Percentiles rank a stretch among this genome's conserved stretches.
phyloP scores from a whole-genome alignment of 2,329 filamentous ascomycete species.

The Botrytis squamosa region DNA sequence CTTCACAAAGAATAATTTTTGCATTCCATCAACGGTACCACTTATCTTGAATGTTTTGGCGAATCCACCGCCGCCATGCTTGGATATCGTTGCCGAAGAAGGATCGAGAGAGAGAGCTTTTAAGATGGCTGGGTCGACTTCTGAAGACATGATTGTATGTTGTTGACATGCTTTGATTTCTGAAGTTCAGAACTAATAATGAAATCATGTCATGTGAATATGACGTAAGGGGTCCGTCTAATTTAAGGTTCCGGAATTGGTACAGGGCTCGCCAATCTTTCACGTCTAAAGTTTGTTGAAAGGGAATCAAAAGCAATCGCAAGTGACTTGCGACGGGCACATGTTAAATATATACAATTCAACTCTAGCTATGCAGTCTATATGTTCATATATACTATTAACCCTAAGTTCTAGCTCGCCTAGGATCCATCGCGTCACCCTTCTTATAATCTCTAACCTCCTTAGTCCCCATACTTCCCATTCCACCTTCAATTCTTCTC shows the following conservation, averaged over 20 bases:
- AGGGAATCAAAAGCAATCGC: background rate
- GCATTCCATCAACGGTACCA: slow-evolving; percentile 38
- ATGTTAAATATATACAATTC: background rate
- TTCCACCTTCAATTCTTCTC: slow-evolving; percentile 74
- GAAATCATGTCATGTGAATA: slow-evolving; percentile 3
- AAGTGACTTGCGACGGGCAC: background rate
- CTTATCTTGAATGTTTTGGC: slow-evolving; percentile 64
- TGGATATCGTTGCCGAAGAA: slow-evolving; percentile 52
- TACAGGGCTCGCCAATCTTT: background rate
- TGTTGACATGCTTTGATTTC: background rate
- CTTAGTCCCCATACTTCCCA: slow-evolving; percentile 87
- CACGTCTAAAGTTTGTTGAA: background rate
- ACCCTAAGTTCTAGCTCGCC: slow-evolving; percentile 51
- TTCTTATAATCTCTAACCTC: slow-evolving; percentile 83
- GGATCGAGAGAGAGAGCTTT: slow-evolving; percentile 56
- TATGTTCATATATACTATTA: slow-evolving; percentile 1
- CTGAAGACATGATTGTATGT: slow-evolving; percentile 42
- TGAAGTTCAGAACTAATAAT: background rate
- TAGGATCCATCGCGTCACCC: slow-evolving; percentile 77
- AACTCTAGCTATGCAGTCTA: background rate
- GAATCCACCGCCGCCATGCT: slow-evolving; percentile 67
- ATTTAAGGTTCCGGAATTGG: background rate
- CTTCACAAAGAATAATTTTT: slow-evolving; percentile 67
- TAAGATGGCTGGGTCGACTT: slow-evolving; percentile 62
- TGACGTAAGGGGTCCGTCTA: slow-evolving; percentile 12